Evolutionary conservation across 306 rosid species (phyloP), one percentile per base, ranked within the genome.

Genomic region (Sindora glabra): DNA sequence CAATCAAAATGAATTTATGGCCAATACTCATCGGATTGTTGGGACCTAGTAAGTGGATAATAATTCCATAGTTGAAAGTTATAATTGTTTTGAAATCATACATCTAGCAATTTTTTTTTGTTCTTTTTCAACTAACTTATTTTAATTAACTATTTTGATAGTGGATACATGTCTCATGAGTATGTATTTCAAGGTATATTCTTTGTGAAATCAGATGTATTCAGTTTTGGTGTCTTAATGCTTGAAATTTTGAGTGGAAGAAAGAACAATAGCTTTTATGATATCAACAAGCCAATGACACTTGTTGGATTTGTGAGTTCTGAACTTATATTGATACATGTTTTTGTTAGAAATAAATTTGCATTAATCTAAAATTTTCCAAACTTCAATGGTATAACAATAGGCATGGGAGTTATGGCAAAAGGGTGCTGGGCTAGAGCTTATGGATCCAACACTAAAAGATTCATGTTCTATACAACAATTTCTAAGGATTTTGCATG

Each of bases 351-450:
- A 12, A 5, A 4, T 36, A 36, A 9, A 3, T n/a, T n/a, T n/a
- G n/a, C n/a, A 36, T 36, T 8, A 36, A n/a, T 36, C 11, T 1
- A 3, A 12, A 36, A 36, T 36, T 12, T 36, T 8, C 11, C n/a
- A n/a, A 36, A 36, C 8, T 36, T 3, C 13, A 36, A 18, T 47
- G 22, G 10, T 59, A 29, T 33, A 39, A 2, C 8, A 38, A 29
- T 29, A 65, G 63, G 63, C 71, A 65, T 65, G 71, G 71, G 56
- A 22, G 24, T 54, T 54, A 15, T 65, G 71, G 71, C 42, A 21
- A 22, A 50, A 14, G n/a, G 36, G 36, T 42, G 46, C 46, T 10
- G 11, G 8, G 17, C 15, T 10, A 53, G 45, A 34, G 12, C 33
- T 65, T 1, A 30, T 65, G 5, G 71, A 65, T 48, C 47, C 63